These are phyloP conservation scores for Ganoderma multipileum DNA, from an alignment of 1,284 basidiomycete genomes.

Conservation along the genomic window DNA sequence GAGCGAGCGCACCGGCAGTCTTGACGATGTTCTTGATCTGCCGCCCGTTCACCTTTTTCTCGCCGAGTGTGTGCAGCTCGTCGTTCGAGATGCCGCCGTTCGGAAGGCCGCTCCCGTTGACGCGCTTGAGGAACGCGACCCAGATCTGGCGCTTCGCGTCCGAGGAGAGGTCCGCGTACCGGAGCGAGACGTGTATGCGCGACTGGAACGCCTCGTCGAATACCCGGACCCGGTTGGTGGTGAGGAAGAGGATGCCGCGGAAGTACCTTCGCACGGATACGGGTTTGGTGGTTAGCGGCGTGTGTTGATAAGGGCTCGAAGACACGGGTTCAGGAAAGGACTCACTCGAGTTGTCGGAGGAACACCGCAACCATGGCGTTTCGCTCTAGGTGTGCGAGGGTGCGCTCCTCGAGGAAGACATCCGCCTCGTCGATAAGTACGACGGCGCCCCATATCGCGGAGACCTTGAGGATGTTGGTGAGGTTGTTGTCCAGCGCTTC, in stretches of 20 bases:
- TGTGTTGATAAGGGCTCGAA: background rate
- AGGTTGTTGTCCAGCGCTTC: conserved; percentile 39
- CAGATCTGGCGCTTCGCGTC: conserved; percentile 62
- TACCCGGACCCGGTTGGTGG: conserved; percentile 69
- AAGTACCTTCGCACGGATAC: conserved; percentile 55
- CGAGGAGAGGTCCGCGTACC: conserved; percentile 60
- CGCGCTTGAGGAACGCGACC: conserved; percentile 62
- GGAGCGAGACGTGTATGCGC: conserved; percentile 68
- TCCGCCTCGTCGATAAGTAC: conserved; percentile 65
- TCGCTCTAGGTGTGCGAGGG: conserved; percentile 62
- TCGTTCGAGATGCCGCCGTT: conserved; percentile 45
- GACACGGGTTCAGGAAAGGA: background rate
- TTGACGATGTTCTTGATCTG: conserved; percentile 72
- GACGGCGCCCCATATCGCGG: conserved; percentile 68
- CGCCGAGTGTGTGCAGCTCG: conserved; percentile 54
- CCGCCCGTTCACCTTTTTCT: conserved; percentile 62
- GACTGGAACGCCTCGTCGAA: conserved; percentile 76
- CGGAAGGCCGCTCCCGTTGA: conserved; percentile 42
- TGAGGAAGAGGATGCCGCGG: conserved; percentile 70
- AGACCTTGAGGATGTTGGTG: conserved; percentile 47
- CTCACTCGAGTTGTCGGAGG: conserved; percentile 41
- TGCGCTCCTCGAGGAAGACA: conserved; percentile 68
- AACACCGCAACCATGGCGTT: conserved; percentile 72
- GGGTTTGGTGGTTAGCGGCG: background rate
- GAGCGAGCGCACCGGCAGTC: conserved; percentile 64